Evolutionary conservation across 2,329 filamentous ascomycete genomes (phyloP), one percentile per base, ranked within the genome.

Genomic region (Aureobasidium sp.): DNA sequence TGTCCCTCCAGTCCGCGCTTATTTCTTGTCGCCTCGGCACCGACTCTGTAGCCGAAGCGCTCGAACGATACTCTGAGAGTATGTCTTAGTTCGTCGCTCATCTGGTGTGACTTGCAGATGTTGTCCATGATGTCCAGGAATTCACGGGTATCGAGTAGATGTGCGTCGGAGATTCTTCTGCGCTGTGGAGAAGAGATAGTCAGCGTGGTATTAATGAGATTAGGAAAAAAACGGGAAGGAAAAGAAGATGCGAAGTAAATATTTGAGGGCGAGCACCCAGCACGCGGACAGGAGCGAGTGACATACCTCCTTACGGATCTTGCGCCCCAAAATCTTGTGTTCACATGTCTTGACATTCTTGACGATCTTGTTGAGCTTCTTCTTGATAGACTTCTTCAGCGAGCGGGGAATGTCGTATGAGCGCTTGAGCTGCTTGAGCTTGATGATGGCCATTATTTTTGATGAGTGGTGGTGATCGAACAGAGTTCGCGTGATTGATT

Each of bases 381-480:
- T 37, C 55, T 58, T 47, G 42, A 58, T 58, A 20, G 55, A n/a
- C 29, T 58, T 37, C 7, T 58, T 58, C 20, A 58, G 29, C 9
- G 20, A 17, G 31, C 55, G 55, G 27, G 55, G 42, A 31, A 58
- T 48, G 31, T 39, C 47, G 55, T 58, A 44, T 27, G 52, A 14
- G 17, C n/a, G 29, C 39, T 44, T 56, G 52, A 15, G n/a, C 3
- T 44, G 52, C 11, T 44, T 56, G 25, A 25, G 22, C 3, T 41
- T 44, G 52, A 15, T 34, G 17, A 5, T 22, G 17, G 39, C 52
- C 39, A 44, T 44, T 41, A 9, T 34, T 4, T 15, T 29, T 27
- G 51, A 12, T 6, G 7, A 3, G 4, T 14, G 36, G 14, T 11
- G 15, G 11, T 27, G 5, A 14, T 25, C 3, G 11, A 34, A 7